These are phyloP conservation scores for Phialophora chinensis DNA, from an alignment of 2,329 filamentous ascomycete species.

Conservation along the genomic window DNA sequence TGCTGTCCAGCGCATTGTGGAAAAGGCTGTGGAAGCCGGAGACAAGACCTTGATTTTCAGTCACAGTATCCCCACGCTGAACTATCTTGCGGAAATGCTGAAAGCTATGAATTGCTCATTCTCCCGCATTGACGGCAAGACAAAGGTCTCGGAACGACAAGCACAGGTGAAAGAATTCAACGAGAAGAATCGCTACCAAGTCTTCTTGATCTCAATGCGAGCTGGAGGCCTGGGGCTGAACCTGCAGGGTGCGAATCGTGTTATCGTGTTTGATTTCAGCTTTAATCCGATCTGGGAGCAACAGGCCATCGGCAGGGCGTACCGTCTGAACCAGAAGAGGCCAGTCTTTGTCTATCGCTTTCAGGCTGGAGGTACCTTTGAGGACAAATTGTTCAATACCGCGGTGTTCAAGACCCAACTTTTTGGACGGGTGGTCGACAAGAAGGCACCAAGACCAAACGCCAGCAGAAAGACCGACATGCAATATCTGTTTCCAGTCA, in stretches of 20 bases:
- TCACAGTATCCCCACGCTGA: constrained; percentile 70
- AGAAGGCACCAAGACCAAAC: constrained; percentile 74
- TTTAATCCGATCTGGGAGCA: constrained; percentile 84
- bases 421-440: constrained; percentile 79
- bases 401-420: constrained; percentile 83
- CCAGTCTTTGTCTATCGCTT: constrained; percentile 85
- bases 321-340: constrained; percentile 82
- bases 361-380: constrained; percentile 77
- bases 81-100: constrained; percentile 70
- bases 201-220: constrained; percentile 82
- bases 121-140: constrained; percentile 71
- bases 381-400: constrained; percentile 74
- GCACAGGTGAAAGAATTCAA: constrained; percentile 73
- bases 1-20: constrained; percentile 72
- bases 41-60: constrained; percentile 86
- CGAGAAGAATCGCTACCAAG: constrained; percentile 49
- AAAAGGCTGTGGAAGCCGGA: constrained; percentile 62
- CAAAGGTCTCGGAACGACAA: constrained; percentile 64
- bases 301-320: constrained; percentile 85
- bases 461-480: constrained; percentile 58
- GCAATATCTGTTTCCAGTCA: constrained; percentile 65
- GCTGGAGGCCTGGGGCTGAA: constrained; percentile 86
- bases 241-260: constrained; percentile 80
- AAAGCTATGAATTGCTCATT: constrained; percentile 53
- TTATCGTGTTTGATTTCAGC: constrained; percentile 82